Percentiles rank a stretch among this genome's conserved stretches.
Conservation (phyloP, 2,329 filamentous ascomycete genomes). For the Phyllosticta ampelicida region DNA sequence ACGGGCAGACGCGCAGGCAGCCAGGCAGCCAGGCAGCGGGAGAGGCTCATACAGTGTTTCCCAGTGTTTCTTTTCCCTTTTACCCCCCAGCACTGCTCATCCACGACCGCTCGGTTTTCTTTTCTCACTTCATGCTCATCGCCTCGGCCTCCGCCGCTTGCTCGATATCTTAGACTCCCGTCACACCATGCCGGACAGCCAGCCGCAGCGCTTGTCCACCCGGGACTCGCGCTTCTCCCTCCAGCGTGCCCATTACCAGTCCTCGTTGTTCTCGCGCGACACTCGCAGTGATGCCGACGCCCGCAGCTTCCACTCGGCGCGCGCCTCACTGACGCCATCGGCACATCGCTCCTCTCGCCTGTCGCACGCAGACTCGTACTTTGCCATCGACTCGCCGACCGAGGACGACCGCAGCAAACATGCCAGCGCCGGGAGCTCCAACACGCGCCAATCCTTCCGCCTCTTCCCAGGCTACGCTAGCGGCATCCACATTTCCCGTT, state of each 20-base stretch:
- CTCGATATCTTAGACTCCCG: too few relatives aligned
- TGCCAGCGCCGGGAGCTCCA: background rate
- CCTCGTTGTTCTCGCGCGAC: conserved; percentile 13
- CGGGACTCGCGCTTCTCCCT: conserved; percentile 11
- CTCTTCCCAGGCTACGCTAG: background rate
- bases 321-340: background rate
- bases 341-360: conserved; percentile 1
- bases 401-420: background rate
- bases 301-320: background rate
- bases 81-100: background rate
- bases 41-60: background rate
- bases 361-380: conserved; percentile 1
- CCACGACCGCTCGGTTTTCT: too few relatives aligned
- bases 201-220: background rate
- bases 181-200: background rate
- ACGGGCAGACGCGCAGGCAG: too few relatives aligned
- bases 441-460: background rate
- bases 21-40: too few relatives aligned
- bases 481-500: background rate
- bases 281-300: background rate
- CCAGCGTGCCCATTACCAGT: too few relatives aligned
- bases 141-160: background rate
- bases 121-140: background rate
- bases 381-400: background rate
- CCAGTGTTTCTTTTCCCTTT: too few relatives aligned